These are phyloP conservation scores for Chernovozyma aurita DNA, from an alignment of 1,139 yeast species.

Conservation along the genomic window DNA sequence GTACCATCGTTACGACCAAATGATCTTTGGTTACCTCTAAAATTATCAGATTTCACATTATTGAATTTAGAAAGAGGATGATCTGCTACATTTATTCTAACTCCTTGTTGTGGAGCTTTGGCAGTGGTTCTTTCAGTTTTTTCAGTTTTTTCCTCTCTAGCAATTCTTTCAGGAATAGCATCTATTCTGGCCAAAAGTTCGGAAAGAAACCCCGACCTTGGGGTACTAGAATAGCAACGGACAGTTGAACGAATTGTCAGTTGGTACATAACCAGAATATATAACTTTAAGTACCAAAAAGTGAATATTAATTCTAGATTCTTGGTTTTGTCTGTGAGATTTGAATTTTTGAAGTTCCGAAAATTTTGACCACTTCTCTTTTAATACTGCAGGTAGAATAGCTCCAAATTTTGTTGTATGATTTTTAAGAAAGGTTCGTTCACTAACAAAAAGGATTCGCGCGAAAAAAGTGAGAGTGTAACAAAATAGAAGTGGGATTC, in stretches of 20 bases:
- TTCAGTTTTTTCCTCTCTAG: conserved; percentile 1
- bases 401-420: no score
- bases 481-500: no score
- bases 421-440: no score
- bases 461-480: no score
- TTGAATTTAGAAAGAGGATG: conserved; percentile 17
- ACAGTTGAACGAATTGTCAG: conserved; percentile 3
- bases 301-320: no score
- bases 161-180: conserved; percentile 6
- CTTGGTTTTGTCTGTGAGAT: no score
- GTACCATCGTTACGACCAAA: background rate
- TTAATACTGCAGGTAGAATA: no score
- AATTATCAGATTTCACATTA: conserved; percentile 5
- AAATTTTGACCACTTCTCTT: no score
- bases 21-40: conserved; percentile 8
- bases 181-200: conserved; percentile 35
- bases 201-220: conserved; percentile 20
- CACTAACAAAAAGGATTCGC: no score
- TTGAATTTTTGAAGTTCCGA: no score
- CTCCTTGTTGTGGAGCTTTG: conserved; percentile 1
- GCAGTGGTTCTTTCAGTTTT: background rate
- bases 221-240: conserved; percentile 10
- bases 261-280: no score
- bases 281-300: no score
- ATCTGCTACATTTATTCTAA: conserved; percentile 15